Conservation (phyloP, 805 yeast species). For the Saccharomycopsis fodiens region DNA sequence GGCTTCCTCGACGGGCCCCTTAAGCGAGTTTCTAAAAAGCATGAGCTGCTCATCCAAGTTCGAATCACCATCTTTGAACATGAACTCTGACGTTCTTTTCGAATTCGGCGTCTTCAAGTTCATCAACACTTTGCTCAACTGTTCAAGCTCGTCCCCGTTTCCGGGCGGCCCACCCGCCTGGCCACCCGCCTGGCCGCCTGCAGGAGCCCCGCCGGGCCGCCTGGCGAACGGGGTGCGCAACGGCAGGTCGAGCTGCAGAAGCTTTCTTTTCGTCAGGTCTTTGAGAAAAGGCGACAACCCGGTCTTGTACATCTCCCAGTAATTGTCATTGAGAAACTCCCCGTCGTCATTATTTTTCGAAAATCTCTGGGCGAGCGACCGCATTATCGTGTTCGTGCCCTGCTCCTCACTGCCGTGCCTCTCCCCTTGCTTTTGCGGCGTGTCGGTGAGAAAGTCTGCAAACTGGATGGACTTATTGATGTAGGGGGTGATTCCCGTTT, state of each 20-base stretch:
- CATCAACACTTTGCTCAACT: slow-evolving; percentile 8
- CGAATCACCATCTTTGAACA: slow-evolving; percentile 2
- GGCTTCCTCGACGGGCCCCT: not conserved
- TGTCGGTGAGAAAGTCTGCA: slow-evolving; percentile 7
- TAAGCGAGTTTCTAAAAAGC: not conserved
- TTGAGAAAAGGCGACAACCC: slow-evolving; percentile 15
- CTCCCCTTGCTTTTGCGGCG: slow-evolving; percentile 11
- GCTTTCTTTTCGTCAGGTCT: slow-evolving; percentile 3
- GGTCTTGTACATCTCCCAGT: slow-evolving; percentile 4
- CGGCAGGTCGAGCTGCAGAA: slow-evolving; percentile 11
- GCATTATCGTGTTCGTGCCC: not conserved
- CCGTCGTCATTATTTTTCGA: not conserved
- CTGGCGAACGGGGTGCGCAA: slow-evolving; percentile 10
- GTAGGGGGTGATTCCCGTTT: slow-evolving; percentile 4
- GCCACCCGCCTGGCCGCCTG: too few species aligned
- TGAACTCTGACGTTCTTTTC: slow-evolving; percentile 5
- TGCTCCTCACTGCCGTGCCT: not conserved
- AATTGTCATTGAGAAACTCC: slow-evolving; percentile 4
- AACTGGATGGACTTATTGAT: slow-evolving; percentile 10
- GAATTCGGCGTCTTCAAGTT: slow-evolving; percentile 13
- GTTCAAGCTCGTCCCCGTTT: slow-evolving; percentile 3
- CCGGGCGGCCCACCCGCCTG: too few species aligned
- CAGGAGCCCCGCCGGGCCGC: too few species aligned
- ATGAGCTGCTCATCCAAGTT: slow-evolving; percentile 9
- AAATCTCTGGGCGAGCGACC: not conserved